Percentiles rank a stretch among this genome's conserved stretches.
Evolutionary conservation across 2,329 filamentous ascomycete genomes (phyloP).

Genomic region (Tolypocladium paradoxum): DNA sequence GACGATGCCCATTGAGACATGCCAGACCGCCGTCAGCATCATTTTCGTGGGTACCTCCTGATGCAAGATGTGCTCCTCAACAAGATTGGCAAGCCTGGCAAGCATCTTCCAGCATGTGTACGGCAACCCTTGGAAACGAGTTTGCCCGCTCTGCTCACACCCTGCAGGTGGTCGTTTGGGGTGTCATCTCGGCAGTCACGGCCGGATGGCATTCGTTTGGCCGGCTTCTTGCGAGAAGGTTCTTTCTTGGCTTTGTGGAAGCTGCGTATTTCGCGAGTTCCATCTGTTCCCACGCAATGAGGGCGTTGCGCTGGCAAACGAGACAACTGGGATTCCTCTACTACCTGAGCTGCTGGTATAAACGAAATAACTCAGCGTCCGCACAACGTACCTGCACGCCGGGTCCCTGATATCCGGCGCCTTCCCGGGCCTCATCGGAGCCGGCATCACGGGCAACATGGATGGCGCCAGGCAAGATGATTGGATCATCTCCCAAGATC

Average conservation of each 20-base stretch:
- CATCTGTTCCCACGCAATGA: not conserved
- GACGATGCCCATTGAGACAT: not conserved
- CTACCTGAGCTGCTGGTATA: slow-evolving; percentile 58
- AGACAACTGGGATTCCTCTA: slow-evolving; percentile 47
- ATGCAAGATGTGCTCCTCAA: slow-evolving; percentile 42
- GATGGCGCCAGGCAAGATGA: slow-evolving; percentile 49
- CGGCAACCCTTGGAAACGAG: slow-evolving; percentile 6
- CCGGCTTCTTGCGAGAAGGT: slow-evolving; percentile 23
- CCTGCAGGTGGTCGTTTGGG: not conserved
- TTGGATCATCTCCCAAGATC: slow-evolving; percentile 44
- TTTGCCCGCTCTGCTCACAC: not conserved
- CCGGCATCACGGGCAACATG: slow-evolving; percentile 57
- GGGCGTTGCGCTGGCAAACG: not conserved
- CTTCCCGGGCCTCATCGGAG: slow-evolving; percentile 56
- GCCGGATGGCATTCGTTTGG: slow-evolving; percentile 20
- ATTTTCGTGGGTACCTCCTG: slow-evolving; percentile 39
- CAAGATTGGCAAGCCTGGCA: slow-evolving; percentile 35
- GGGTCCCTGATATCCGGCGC: slow-evolving; percentile 61
- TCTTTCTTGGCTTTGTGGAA: slow-evolving; percentile 27
- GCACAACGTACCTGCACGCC: slow-evolving; percentile 56
- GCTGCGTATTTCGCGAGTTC: slow-evolving; percentile 30
- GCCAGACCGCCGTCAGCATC: slow-evolving; percentile 35
- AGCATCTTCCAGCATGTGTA: slow-evolving; percentile 34
- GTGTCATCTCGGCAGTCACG: slow-evolving; percentile 29
- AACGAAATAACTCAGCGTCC: slow-evolving; percentile 53